Evolutionary conservation across 2,329 filamentous ascomycete species (phyloP).

Genomic region (Basipetospora chlamydospora): DNA sequence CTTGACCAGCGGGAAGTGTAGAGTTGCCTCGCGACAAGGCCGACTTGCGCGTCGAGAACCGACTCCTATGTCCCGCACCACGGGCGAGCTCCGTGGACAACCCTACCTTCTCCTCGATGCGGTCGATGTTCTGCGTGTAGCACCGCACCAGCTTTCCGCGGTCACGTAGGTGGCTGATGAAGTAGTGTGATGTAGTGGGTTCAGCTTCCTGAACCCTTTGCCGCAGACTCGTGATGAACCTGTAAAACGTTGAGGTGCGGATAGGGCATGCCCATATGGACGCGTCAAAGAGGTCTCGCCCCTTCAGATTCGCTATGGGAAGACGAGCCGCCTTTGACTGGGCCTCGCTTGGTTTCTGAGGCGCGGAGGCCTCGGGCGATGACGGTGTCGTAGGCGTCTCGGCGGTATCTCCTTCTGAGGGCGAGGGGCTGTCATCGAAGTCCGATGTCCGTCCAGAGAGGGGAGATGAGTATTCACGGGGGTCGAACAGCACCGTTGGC

Average conservation of each 20-base stretch:
- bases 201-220: conserved; percentile 48
- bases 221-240: conserved; percentile 53
- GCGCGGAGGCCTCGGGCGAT: conserved; percentile 22
- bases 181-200: conserved; percentile 52
- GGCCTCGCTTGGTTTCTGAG: conserved; percentile 20
- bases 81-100: conserved; percentile 46
- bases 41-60: conserved; percentile 43
- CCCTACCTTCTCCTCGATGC: conserved; percentile 56
- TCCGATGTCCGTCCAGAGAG: conserved; percentile 22
- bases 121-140: conserved; percentile 66
- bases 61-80: conserved; percentile 45
- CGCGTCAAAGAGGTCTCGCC: conserved; percentile 56
- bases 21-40: conserved; percentile 21
- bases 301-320: conserved; percentile 47
- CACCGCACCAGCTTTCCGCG: conserved; percentile 54
- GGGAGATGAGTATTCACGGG: conserved; percentile 24
- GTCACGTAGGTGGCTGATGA: conserved; percentile 53
- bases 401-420: conserved; percentile 30
- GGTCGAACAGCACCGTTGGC: conserved; percentile 36
- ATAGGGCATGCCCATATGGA: conserved; percentile 55
- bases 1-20: too few relatives aligned
- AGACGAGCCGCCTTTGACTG: too few relatives aligned
- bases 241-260: conserved; percentile 57
- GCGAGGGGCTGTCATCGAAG: conserved; percentile 22
- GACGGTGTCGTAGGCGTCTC: conserved; percentile 27